Base-by-base conservation (phyloP, 2,329 filamentous ascomycete species). In the Penicillium sp. region DNA sequence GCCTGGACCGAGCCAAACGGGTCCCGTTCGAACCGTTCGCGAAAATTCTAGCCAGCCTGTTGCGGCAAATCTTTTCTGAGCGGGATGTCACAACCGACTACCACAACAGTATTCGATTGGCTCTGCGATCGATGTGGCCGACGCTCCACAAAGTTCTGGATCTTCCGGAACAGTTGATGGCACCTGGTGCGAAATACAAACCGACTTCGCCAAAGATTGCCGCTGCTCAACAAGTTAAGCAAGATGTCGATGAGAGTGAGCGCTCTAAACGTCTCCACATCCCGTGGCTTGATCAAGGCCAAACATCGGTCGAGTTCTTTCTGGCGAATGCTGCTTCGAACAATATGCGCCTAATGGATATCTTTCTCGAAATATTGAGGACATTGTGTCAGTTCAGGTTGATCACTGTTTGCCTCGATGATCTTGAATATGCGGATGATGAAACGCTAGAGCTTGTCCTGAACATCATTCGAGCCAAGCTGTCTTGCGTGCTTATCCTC, bases 371-470 rank as follows among this genome's bases (percentile, higher is more conserved):
- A 52, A 84, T 95, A 7, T 66, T 96, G 35, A 80, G 87, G 36
- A 79, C 94, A 28, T 82, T 97, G 39, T 85, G 87, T 0, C 76
- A 83, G 14, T 83, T 90, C 60, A 93, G 90, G 55, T 82, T 95
- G 55, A 89, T 95, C 38, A 94, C 87, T 57, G 83, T 95, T 53
- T 89, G 83, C 54, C 69, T 96, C 18, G 91, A 96, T 57, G 91
- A 96, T 63, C 70, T 96, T 20, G 89, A 96, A 55, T 93, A 88
- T 63, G 88, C 89, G 5, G 91, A 96, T 59, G 80, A 85, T 17
- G 91, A 96, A 63, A 93, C 86, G 10, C 69, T 93, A 33, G 87
- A 94, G 42, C 72, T 96, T 36, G 83, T 96, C 26, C 78, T 83
- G 11, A 84, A 89, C 55, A 88, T 96, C 36, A 80, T 94, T 39